Base-by-base conservation (phyloP, 768 basidiomycete genomes). In the Boletus rubescentipes region DNA sequence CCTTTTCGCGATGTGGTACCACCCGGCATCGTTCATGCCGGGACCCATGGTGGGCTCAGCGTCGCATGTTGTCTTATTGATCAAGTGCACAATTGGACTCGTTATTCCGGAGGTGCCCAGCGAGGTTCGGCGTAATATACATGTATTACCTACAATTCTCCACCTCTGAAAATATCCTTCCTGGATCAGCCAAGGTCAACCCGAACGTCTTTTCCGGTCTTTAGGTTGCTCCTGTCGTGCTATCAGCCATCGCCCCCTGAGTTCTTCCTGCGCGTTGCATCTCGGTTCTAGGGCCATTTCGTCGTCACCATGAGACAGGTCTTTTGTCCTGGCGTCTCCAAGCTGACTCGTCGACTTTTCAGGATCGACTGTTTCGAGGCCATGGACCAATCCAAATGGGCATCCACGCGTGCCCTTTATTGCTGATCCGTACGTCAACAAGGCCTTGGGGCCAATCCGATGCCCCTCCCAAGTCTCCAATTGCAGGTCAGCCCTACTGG, bases 221-320 rank as follows among this genome's bases (percentile, higher is more conserved):
- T 32, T 47, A 9, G 20, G 4, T 49, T 37, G 50, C 16, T 23
- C 40, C 41, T 36, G 45, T 38, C 41, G 55, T 37, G 58, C 51
- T 7, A 4, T 38, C 21, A 48, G 8, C 62, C 62, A 63, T 21
- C 16, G 42, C 6, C 21, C n/a, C 18, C 39, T 32, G 48, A 57
- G 46, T 20, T 52, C 50, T 29, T 60, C 53, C 20, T 63, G 54
- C 42, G 47, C 36, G 12, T 21, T 8, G 49, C 52, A 16, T 40
- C 9, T 46, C 9, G 37, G 29, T 8, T 36, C 53, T 31, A 31
- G 46, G 4, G 6, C 35, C 31, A 4, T 42, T 11, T 23, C 35
- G 10, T 45, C 30, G 7, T 45, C 20, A 26, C 12, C 21, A 11
- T 10, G 21, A 46, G 43, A 30, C 20, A 0, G 31, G 18, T 18